These are phyloP conservation scores for Agrocybe praecox DNA, from an alignment of 768 basidiomycete species.

Conservation along the genomic window DNA sequence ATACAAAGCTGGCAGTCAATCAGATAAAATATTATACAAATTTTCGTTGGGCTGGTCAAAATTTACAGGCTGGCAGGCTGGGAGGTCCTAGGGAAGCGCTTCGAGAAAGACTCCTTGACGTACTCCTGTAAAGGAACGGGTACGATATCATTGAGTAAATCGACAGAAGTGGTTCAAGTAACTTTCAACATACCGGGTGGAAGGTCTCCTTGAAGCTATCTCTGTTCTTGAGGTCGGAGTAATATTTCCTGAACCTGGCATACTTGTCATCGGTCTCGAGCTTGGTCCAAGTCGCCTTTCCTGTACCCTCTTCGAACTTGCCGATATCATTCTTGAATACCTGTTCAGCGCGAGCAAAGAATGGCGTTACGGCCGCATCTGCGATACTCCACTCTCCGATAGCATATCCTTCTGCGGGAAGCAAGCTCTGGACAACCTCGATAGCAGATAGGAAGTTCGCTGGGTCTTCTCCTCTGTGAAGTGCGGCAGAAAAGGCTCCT, in stretches of 20 bases:
- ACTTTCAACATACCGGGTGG: constrained; percentile 41
- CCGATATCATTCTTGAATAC: constrained; percentile 53
- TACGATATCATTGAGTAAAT: background rate
- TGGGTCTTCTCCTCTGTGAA: constrained; percentile 40
- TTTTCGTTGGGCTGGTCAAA: background rate
- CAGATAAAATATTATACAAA: background rate
- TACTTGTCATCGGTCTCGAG: constrained; percentile 48
- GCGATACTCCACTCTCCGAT: constrained; percentile 59
- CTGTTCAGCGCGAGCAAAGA: constrained; percentile 55
- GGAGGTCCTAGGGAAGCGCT: constrained; percentile 6
- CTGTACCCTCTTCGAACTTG: constrained; percentile 48
- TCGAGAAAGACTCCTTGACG: constrained; percentile 9
- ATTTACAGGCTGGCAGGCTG: constrained; percentile 4
- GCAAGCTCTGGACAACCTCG: constrained; percentile 49
- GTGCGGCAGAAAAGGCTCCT: constrained; percentile 37
- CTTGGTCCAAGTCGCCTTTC: constrained; percentile 41
- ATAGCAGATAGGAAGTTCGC: constrained; percentile 43
- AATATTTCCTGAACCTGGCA: constrained; percentile 52
- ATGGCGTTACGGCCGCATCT: constrained; percentile 62
- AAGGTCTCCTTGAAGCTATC: constrained; percentile 60
- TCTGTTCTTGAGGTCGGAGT: constrained; percentile 46
- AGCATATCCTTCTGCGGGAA: constrained; percentile 51
- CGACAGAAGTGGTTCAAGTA: background rate
- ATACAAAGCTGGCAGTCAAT: no score
- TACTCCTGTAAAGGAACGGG: constrained; percentile 5